These are phyloP conservation scores for Phoenix roebelenii DNA, from an alignment of 176 grass and related monocot genomes.

Conservation along the genomic window DNA sequence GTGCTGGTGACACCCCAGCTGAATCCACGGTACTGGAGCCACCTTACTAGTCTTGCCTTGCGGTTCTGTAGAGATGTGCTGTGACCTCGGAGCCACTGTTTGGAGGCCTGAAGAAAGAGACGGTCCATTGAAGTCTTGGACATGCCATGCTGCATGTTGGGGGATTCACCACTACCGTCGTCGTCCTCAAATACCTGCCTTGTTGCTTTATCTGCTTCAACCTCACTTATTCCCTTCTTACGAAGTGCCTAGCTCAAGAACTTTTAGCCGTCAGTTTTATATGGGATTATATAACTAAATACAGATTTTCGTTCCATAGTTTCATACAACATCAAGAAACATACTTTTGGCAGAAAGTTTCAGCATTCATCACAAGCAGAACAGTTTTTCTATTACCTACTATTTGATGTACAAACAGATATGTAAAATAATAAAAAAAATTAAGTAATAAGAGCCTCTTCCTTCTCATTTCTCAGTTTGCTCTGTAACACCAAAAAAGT, in stretches of 20 bases:
- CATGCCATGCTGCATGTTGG: constrained; percentile 32
- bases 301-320: no score
- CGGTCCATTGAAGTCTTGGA: constrained; percentile 63
- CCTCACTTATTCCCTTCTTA: constrained; percentile 55
- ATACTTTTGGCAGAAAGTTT: no score
- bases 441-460: no score
- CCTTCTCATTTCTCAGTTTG: no score
- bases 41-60: constrained; percentile 46
- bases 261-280: not conserved
- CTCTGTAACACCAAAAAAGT: no score
- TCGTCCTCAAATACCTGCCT: constrained; percentile 51
- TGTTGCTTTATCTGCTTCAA: constrained; percentile 47
- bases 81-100: constrained; percentile 61
- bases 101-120: constrained; percentile 69
- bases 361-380: no score
- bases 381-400: no score
- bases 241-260: constrained; percentile 47
- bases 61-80: constrained; percentile 41
- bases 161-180: not conserved
- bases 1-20: constrained; percentile 51
- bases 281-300: not conserved
- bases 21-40: constrained; percentile 88
- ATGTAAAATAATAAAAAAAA: no score
- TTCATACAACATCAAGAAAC: no score
- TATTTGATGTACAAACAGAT: no score